phyloP scores from a whole-genome alignment of 2,329 filamentous ascomycete genomes.

The Colletotrichum kahawae region DNA sequence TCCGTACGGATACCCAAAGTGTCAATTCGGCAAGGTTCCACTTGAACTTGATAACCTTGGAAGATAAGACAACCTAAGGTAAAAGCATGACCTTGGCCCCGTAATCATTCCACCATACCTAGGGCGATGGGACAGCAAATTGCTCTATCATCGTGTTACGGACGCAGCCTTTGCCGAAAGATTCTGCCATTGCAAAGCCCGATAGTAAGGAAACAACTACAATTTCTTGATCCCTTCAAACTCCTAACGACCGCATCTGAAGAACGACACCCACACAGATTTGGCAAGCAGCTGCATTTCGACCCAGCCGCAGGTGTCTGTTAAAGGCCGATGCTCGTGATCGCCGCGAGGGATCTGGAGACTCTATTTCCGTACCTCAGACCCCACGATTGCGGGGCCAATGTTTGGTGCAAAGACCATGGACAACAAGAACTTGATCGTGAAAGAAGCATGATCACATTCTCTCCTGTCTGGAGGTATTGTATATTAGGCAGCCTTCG shows the following conservation, averaged over 20 bases:
- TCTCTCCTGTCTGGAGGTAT: neutral
- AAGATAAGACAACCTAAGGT: neutral
- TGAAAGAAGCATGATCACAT: neutral
- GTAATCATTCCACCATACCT: neutral
- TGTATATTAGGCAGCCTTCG: neutral
- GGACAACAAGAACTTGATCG: neutral
- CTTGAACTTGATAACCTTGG: neutral
- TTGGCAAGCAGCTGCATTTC: neutral
- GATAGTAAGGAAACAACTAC: neutral
- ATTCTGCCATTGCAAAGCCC: neutral
- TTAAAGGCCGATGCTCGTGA: neutral
- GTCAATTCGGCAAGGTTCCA: neutral
- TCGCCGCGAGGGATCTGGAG: conserved; percentile 3
- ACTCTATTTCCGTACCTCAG: neutral
- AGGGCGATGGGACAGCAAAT: neutral
- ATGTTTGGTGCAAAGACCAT: neutral
- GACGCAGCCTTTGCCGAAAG: neutral
- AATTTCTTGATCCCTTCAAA: neutral
- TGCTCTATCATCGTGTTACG: neutral
- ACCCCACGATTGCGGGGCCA: neutral
- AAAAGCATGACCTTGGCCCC: neutral
- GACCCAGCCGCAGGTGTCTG: neutral
- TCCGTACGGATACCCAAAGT: neutral
- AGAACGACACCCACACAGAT: neutral
- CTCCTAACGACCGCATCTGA: neutral